These are phyloP conservation scores for Xerocomus amazonicus DNA, from an alignment of 1,284 basidiomycete species.

Conservation along the genomic window DNA sequence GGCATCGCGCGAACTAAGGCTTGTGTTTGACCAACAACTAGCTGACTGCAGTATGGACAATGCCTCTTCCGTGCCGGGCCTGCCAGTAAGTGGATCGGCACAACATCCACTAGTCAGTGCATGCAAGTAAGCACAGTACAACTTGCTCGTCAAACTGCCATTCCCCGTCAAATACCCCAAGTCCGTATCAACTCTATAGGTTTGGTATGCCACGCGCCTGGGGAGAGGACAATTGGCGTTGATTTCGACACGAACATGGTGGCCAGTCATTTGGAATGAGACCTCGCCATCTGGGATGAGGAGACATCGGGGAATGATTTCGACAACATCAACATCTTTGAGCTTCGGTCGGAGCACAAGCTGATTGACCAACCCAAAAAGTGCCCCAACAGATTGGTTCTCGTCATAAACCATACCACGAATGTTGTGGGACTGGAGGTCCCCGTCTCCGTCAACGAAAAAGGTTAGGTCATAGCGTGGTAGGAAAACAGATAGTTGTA, in stretches of 20 bases:
- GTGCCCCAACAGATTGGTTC: slow-evolving; percentile 22
- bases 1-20: slow-evolving; percentile 29
- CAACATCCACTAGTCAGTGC: slow-evolving; percentile 40
- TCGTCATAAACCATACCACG: slow-evolving; percentile 23
- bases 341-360: slow-evolving; percentile 37
- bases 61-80: slow-evolving; percentile 46
- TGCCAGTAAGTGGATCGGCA: slow-evolving; percentile 44
- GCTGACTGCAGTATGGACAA: slow-evolving; percentile 38
- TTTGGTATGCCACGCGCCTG: slow-evolving; percentile 27
- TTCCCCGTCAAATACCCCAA: slow-evolving; percentile 38
- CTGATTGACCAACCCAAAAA: slow-evolving; percentile 34
- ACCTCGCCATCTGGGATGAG: slow-evolving; percentile 41
- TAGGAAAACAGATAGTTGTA: slow-evolving; percentile 35
- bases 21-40: slow-evolving; percentile 37
- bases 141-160: slow-evolving; percentile 31
- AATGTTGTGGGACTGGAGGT: slow-evolving; percentile 29
- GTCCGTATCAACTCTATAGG: slow-evolving; percentile 38
- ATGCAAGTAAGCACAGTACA: slow-evolving; percentile 45
- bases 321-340: background rate
- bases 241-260: slow-evolving; percentile 32
- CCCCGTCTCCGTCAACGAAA: slow-evolving; percentile 21
- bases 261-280: slow-evolving; percentile 16
- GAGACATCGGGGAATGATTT: slow-evolving; percentile 25
- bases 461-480: slow-evolving; percentile 39
- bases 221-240: slow-evolving; percentile 1